Base-by-base conservation (phyloP, 768 basidiomycete species). In the Amanita brunnescens region DNA sequence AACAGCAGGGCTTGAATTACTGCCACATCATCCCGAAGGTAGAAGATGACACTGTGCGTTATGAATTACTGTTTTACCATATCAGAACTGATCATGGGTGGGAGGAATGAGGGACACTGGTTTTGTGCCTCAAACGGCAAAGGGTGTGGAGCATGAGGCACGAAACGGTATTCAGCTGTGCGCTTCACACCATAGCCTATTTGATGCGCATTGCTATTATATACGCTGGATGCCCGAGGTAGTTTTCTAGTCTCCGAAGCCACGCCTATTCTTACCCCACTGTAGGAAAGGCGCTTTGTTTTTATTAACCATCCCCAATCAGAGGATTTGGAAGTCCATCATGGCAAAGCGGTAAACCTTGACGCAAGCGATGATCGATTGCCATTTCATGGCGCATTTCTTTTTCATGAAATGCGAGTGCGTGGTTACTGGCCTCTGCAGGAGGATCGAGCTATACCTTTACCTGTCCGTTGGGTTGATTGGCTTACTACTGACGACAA, bases 391-490 rank as follows among this genome's bases (percentile, higher is more conserved):
- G 54, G 42, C 39, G 42, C 55, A 21, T 57, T 57, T 39, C 47
- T 57, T 18, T 39, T 56, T 39, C 56, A 57, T 29, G 56, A 57
- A 52, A 57, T 57, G 56, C 56, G 56, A 33, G 50, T 53, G 23
- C 53, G 56, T 29, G 56, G 56, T 35, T 26, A 12, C 23, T 55
- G 51, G 49, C 56, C 56, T 42, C 44, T 44, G 7, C 26, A 21
- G 24, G n/a, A 26, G 33, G 56, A 56, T 41, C 55, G 54, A 40
- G 26, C 54, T 24, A 42, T 56, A 35, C 10, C 47, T 24, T 32
- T 54, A 37, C 55, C 55, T 49, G 32, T 56, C 47, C 51, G 16
- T 18, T 52, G 51, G 51, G 41, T 35, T n/a, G 51, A 44, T 52
- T 52, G 51, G 51, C 9, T 52, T 10, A 29, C 6, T 16, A 34